Evolutionary conservation across 768 basidiomycete genomes (phyloP), one percentile per base, ranked within the genome.

Genomic region (Hericium erinaceus): DNA sequence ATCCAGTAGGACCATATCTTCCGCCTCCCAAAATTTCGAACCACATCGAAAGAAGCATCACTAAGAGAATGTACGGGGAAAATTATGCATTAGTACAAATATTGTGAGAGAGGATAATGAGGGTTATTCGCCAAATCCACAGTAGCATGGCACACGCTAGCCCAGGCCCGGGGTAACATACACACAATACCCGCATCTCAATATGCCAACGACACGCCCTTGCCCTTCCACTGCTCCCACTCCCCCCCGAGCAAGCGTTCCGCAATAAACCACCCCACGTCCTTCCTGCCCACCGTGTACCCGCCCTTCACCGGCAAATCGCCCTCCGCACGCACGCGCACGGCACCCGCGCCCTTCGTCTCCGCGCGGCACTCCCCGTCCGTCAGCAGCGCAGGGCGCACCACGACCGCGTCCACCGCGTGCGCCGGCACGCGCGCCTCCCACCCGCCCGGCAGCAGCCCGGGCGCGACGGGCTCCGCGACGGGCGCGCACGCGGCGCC

Each of bases 231-330:
- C 54, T 80, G 71, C 7, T 74, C 65, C 86, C 85, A 84, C 52
- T 70, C 69, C 8, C 41, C 40, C 20, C 74, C 44, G 48, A 72
- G 40, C 18, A 77, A 62, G 0, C 68, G 73, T 51, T 84, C 77
- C 3, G 75, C 78, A 13, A 87, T 64, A 67, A 87, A 87, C 70
- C 87, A 83, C 0, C 80, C 82, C 2, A 84, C 81, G 64, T 88
- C 85, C 62, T 72, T 74, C 64, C 85, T 75, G 39, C 84, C 83
- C 3, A 88, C 65, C n/a, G 77, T 77, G 64, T 75, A 87, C 3
- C 71, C 72, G 12, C 66, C 58, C 3, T 38, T 6, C 11, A 58
- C 44, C 20, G 53, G 18, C 7, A 80, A 11, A n/a, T 80, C 75
- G 16, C 66, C 70, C 37, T 74, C 78, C 12, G 68, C 71, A 13